A percentile compares a stretch with the other conserved stretches of the same genome.
Conservation (phyloP, 257 asterid species). For the Pogostemon cablin region DNA sequence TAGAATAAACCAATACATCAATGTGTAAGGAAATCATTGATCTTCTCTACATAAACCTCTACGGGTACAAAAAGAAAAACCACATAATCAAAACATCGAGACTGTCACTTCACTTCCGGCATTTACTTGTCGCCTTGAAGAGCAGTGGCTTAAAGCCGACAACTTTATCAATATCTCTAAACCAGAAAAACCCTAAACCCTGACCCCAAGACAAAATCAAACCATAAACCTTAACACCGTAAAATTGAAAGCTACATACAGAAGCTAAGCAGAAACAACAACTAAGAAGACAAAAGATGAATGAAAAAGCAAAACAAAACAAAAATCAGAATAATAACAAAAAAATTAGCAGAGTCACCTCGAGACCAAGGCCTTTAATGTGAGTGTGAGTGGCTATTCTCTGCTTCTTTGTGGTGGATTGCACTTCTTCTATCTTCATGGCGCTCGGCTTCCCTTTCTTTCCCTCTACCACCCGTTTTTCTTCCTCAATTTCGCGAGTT, state of each 20-base stretch:
- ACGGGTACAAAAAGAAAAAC: neutral
- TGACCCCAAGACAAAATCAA: conserved; percentile 30
- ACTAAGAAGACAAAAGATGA: neutral
- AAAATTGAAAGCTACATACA: neutral
- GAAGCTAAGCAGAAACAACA: neutral
- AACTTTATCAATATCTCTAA: neutral
- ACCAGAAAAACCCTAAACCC: conserved; percentile 32
- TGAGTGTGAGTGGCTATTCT: conserved; percentile 61
- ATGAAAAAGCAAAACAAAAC: neutral
- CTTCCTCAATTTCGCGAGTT: conserved; percentile 1
- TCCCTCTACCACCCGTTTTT: neutral
- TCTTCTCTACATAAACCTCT: neutral
- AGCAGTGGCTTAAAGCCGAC: neutral
- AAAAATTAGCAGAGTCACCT: conserved; percentile 31
- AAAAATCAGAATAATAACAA: neutral
- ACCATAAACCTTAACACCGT: conserved; percentile 21
- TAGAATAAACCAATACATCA: conserved; percentile 2
- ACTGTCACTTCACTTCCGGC: neutral
- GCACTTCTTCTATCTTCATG: conserved; percentile 64
- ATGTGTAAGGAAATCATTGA: neutral
- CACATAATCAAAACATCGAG: neutral
- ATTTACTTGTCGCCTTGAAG: neutral
- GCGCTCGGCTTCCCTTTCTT: neutral
- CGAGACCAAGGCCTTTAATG: conserved; percentile 64
- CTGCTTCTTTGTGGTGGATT: conserved; percentile 58